Evolutionary conservation across 148 eudicot species (phyloP).

Genomic region (Arctostaphylos glauca): DNA sequence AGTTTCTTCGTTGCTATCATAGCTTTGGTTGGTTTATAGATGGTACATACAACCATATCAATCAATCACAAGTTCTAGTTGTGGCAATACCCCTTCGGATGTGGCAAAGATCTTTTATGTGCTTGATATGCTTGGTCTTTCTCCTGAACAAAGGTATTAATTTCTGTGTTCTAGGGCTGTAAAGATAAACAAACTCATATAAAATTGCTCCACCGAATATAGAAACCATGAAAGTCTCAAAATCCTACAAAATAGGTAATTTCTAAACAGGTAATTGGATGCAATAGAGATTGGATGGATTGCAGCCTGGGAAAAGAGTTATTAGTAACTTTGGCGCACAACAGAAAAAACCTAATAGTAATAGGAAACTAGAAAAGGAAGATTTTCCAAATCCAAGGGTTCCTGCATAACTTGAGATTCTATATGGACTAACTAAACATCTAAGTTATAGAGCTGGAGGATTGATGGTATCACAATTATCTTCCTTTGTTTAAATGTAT

Average conservation of each 20-base stretch:
- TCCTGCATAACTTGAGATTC: neutral
- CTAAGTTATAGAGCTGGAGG: neutral
- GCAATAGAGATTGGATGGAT: neutral
- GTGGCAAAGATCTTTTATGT: neutral
- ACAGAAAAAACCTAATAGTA: neutral
- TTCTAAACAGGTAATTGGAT: neutral
- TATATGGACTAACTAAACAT: neutral
- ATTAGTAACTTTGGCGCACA: neutral
- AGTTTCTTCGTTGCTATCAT: conserved; percentile 32
- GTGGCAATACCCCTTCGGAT: neutral
- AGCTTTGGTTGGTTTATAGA: neutral
- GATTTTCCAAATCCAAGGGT: neutral
- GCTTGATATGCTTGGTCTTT: neutral
- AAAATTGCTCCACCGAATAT: neutral
- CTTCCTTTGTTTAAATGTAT: neutral
- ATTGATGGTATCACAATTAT: neutral
- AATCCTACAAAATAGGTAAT: neutral
- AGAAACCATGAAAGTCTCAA: neutral
- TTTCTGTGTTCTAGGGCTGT: neutral
- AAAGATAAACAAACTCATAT: neutral
- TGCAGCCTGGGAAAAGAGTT: neutral
- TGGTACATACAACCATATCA: neutral
- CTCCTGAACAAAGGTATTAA: neutral
- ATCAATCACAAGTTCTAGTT: neutral
- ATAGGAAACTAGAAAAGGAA: neutral